Evolutionary conservation across 179 eudicot species (phyloP), one percentile per base, ranked within the genome.

Genomic region (Spinacia oleracea): DNA sequence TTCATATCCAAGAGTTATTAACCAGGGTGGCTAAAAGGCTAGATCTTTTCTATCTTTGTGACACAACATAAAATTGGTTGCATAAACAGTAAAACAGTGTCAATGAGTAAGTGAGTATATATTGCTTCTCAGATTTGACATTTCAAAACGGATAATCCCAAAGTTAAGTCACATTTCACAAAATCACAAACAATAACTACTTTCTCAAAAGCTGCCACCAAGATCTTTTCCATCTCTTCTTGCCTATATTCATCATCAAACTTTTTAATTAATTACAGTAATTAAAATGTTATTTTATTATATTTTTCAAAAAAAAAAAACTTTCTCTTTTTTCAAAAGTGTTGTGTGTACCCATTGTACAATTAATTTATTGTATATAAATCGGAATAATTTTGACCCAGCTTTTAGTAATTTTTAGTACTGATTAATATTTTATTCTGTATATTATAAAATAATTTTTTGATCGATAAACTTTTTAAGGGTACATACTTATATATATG

Each of bases 181-280:
- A 53, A 55, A 20, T 77, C 79, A 48, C 79, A 76, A 53, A 32
- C 67, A 56, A 60, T 14, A 53, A 53, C 58, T 55, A 51, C 58
- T 56, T 79, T 79, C 25, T 34, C 7, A 79, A 73, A 79, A 79
- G 82, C 82, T 79, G 82, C 82, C 82, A 79, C 78, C 78, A 23
- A 73, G 6, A 79, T 79, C 82, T 73, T 79, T 79, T 73, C 53
- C 66, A 73, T 79, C 77, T 38, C 43, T 73, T 79, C 81, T 40
- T 79, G 77, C 81, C 81, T 72, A n/a, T 42, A 9, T 35, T 4
- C 55, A 50, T 50, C 18, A 72, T 53, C 11, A 46, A 58, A n/a
- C 23, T 16, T 1, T 2, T 12, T 20, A 25, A 42, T 11, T 45
- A 25, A 70, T 45, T 58, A 45, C 72, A 70, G 58, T 25, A 70